Evolutionary conservation across 2,329 filamentous ascomycete genomes (phyloP).

Genomic region (Pseudogymnoascus sp.): DNA sequence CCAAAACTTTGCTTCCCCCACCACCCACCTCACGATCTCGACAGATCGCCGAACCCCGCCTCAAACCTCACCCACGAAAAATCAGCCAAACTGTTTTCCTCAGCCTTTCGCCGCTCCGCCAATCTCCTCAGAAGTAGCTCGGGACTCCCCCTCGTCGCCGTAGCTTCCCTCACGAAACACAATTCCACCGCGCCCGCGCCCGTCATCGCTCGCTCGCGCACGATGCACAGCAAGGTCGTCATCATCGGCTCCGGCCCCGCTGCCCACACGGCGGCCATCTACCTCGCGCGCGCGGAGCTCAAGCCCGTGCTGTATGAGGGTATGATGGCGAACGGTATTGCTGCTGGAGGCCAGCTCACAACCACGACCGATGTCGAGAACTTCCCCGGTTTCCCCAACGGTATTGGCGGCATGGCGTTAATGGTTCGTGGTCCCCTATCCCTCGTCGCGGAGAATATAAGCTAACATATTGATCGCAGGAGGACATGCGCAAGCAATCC

Average conservation of each 20-base stretch:
- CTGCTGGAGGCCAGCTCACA: slow-evolving; percentile 91
- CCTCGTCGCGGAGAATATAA: background rate
- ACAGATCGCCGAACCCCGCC: slow-evolving; percentile 5
- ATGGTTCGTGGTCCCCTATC: slow-evolving; percentile 45
- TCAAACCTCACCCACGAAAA: background rate
- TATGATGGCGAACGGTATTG: slow-evolving; percentile 94
- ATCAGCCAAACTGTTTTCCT: slow-evolving; percentile 85
- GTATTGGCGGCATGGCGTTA: slow-evolving; percentile 76
- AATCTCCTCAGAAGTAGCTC: slow-evolving; percentile 23
- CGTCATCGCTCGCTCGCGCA: slow-evolving; percentile 33
- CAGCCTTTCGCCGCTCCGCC: slow-evolving; percentile 61
- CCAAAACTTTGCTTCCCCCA: background rate
- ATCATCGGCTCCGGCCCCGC: slow-evolving; percentile 93
- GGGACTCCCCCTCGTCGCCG: slow-evolving; percentile 9
- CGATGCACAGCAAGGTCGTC: slow-evolving; percentile 90
- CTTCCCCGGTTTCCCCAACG: slow-evolving; percentile 88
- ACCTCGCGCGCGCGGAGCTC: slow-evolving; percentile 88
- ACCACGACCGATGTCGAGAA: slow-evolving; percentile 99
- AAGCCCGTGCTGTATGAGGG: slow-evolving; percentile 94
- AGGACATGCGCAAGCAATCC: slow-evolving; percentile 88
- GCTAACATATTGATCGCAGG: slow-evolving; percentile 29
- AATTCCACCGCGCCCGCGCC: slow-evolving; percentile 34
- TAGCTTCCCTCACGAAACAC: slow-evolving; percentile 23
- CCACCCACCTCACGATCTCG: background rate
- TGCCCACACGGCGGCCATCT: slow-evolving; percentile 94